Evolutionary conservation across 202 grass and related monocot species (phyloP), one percentile per base, ranked within the genome.

Genomic region (Digitaria exilis): DNA sequence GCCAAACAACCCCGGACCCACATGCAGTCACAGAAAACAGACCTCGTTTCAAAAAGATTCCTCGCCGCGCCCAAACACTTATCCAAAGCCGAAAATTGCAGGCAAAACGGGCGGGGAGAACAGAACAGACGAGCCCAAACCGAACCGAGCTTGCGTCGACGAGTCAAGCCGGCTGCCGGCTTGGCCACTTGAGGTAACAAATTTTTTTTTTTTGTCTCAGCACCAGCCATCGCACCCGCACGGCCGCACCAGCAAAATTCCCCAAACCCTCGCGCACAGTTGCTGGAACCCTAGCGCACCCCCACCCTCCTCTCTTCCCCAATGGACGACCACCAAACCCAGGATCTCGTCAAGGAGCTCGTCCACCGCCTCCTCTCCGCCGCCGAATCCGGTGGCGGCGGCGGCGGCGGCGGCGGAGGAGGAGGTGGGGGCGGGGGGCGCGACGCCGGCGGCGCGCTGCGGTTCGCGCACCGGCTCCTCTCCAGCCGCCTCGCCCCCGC

Each of bases 341-440:
- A 87, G 85, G 92, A 97, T 97, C 95, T 97, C 76, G 77, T 94
- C 82, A 89, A 83, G 68, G 92, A 97, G 64, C 92, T 97, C 70
- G 86, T 97, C 52, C 62, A 87, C 35, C 92, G 90, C 71, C 95
- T 97, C 76, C 63, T 87, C 66, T 84, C 95, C 43, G 48, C 73
- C 41, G 71, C 62, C 46, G 71, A 82, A 82, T 71, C 85, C 2
- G 71, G n/a, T n/a, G n/a, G n/a, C n/a, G n/a, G n/a, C n/a, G n/a
- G 35, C 37, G 22, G 24, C 18, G 59, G 39, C 35, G 58, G 64
- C 46, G 66, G 76, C 22, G 30, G 79, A 0, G 71, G 54, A 21
- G 69, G 45, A 17, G 10, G 24, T 14, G 46, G 55, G 18, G 59
- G 64, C 48, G 59, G 83, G 10, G 78, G 60, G 2, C 31, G 73